These are phyloP conservation scores for Naganishia sp. DNA, from an alignment of 1,284 basidiomycete genomes.

Conservation along the genomic window DNA sequence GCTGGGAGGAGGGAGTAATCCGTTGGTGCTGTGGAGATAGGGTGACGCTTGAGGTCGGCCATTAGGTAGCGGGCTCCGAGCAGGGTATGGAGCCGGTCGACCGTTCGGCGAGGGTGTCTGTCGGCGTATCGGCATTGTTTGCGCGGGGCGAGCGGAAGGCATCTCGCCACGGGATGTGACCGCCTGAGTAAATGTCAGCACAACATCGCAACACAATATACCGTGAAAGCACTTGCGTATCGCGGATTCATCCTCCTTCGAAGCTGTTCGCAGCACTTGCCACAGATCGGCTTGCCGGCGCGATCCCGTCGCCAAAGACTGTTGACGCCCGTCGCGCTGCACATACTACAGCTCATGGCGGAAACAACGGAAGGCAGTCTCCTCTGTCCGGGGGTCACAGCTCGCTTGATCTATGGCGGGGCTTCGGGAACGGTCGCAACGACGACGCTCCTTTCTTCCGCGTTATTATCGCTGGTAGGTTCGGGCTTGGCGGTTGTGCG, in stretches of 20 bases:
- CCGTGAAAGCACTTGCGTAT: slow-evolving; percentile 5
- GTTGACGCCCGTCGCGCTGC: slow-evolving; percentile 24
- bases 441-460: slow-evolving; percentile 1
- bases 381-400: slow-evolving; percentile 1
- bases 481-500: background rate
- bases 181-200: background rate
- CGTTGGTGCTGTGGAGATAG: background rate
- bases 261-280: slow-evolving; percentile 19
- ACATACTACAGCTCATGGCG: slow-evolving; percentile 23
- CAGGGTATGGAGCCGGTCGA: slow-evolving; percentile 8
- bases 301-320: slow-evolving; percentile 24
- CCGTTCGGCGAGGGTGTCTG: slow-evolving; percentile 6
- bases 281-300: slow-evolving; percentile 24
- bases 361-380: slow-evolving; percentile 7
- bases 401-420: background rate
- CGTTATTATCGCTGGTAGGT: background rate
- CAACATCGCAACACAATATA: background rate
- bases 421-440: background rate
- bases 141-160: background rate
- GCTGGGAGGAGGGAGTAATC: background rate
- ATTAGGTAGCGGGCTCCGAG: background rate
- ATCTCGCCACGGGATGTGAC: slow-evolving; percentile 11
- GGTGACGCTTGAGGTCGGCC: background rate
- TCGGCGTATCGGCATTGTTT: slow-evolving; percentile 1
- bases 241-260: slow-evolving; percentile 23